Evolutionary conservation across 2,329 filamentous ascomycete genomes (phyloP).

Genomic region (Sporothrix phasma): DNA sequence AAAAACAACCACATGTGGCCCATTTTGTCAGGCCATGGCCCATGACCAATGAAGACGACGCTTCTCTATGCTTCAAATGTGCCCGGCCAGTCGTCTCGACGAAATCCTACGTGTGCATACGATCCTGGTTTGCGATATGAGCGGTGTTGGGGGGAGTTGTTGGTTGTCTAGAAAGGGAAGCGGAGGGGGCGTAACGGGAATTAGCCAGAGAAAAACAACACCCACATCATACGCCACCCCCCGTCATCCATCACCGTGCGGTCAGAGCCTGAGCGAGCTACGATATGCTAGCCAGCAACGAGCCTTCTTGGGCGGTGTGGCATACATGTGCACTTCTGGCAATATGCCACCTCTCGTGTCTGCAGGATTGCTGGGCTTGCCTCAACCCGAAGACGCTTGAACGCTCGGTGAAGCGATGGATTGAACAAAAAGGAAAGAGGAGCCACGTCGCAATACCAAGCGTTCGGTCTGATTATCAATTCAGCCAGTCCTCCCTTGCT

Average conservation of each 20-base stretch:
- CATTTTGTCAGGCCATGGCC: neutral
- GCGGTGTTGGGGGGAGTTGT: neutral
- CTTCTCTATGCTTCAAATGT: too few relatives aligned
- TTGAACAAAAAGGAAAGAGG: neutral
- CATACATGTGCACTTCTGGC: neutral
- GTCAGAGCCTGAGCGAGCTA: neutral
- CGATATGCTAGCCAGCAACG: neutral
- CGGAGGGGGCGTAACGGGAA: neutral
- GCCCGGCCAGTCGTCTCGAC: too few relatives aligned
- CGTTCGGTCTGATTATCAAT: neutral
- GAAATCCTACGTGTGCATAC: too few relatives aligned
- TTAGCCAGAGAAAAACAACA: neutral
- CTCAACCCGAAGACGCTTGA: too few relatives aligned
- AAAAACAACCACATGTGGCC: neutral
- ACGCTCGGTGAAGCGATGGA: too few relatives aligned
- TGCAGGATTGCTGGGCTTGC: too few relatives aligned
- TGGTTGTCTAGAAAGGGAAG: neutral
- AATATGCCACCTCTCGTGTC: neutral
- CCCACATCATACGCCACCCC: neutral
- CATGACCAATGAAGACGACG: neutral
- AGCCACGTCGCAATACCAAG: neutral
- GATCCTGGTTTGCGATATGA: neutral
- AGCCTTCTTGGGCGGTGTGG: neutral
- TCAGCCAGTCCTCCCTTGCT: neutral
- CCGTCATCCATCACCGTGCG: neutral